Percentiles rank a stretch among this genome's conserved stretches.
These are phyloP conservation scores for Peniophora sp. DNA, from an alignment of 1,284 basidiomycete species.

Conservation along the genomic window DNA sequence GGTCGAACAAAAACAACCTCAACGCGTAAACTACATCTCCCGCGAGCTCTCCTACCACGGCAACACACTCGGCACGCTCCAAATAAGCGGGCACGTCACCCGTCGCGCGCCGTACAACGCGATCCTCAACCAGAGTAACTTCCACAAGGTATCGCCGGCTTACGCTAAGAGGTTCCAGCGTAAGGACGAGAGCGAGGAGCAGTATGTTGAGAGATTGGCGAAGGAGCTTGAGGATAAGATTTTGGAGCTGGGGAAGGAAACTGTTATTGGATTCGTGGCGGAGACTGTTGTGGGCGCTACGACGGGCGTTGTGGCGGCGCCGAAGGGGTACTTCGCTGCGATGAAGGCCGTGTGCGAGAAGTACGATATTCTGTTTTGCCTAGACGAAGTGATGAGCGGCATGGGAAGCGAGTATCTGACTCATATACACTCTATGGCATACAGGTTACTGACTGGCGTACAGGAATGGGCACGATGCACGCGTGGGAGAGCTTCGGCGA, in stretches of 20 bases:
- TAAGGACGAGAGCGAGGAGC: slow-evolving; percentile 61
- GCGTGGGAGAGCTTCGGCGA: slow-evolving; percentile 82
- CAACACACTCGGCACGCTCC: slow-evolving; percentile 68
- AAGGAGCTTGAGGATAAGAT: slow-evolving; percentile 83
- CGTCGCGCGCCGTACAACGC: slow-evolving; percentile 61
- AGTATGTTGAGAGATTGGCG: slow-evolving; percentile 68
- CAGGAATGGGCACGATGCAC: slow-evolving; percentile 79
- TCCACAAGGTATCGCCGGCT: slow-evolving; percentile 81
- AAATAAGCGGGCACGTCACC: slow-evolving; percentile 55
- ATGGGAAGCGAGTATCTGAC: slow-evolving; percentile 59
- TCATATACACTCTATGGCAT: slow-evolving; percentile 2
- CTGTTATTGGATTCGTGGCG: slow-evolving; percentile 75
- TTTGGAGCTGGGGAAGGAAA: slow-evolving; percentile 69
- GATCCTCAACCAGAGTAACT: slow-evolving; percentile 55
- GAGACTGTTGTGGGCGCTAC: slow-evolving; percentile 82
- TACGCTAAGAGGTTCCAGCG: slow-evolving; percentile 72
- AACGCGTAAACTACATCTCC: slow-evolving; percentile 74
- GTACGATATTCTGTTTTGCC: slow-evolving; percentile 79
- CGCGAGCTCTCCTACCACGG: slow-evolving; percentile 78
- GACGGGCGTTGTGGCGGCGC: slow-evolving; percentile 65
- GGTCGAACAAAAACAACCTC: slow-evolving; percentile 57
- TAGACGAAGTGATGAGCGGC: slow-evolving; percentile 84
- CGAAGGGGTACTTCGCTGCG: slow-evolving; percentile 74
- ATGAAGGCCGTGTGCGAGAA: slow-evolving; percentile 86
- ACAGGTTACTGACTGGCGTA: neutral